Evolutionary conservation across 208 protist species (phyloP), one percentile per base, ranked within the genome.

Genomic region (Phytomonas francai): DNA sequence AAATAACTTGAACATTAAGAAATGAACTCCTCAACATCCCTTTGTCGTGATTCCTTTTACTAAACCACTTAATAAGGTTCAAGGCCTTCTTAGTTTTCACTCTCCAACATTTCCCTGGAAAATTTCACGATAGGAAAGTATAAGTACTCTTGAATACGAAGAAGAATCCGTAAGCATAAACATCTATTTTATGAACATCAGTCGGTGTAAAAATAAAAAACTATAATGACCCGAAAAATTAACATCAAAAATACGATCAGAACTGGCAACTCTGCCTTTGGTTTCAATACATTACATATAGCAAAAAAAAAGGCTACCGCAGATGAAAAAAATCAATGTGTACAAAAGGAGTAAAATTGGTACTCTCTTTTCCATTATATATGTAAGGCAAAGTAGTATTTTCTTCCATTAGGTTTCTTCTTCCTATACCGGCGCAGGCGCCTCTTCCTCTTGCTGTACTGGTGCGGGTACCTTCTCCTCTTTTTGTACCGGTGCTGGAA

Each of bases 211-310:
- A 63, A 72, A 72, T 16, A 42, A 66, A 25, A 59, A 33, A 42
- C 39, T 36, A 49, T 0, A 34, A 65, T 59, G 66, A 30, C 12
- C 32, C 36, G 5, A 65, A 33, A 75, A 70, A 75, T 58, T 57
- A 74, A 60, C 14, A 61, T 8, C 8, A 67, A 66, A 72, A 56
- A 29, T 49, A 12, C 16, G 39, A 1, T 49, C 39, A 49, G 39
- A 49, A 12, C 4, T 12, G 4, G 14, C 39, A 49, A 30, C n/a
- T 70, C 25, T 64, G 30, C 60, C 31, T 30, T 27, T 42, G 22
- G 30, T 30, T 8, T 30, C 2, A 39, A 30, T 1, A 36, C 60
- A 27, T 27, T 61, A 30, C 57, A 30, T 61, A 61, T 29, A 19
- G 39, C 39, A 28, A 64, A 45, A 14, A 63, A n/a, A 8, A 8